A percentile compares a stretch with the other conserved stretches of the same genome.
phyloP scores from a whole-genome alignment of 768 basidiomycete species.

The Leccinum subgranulosum region DNA sequence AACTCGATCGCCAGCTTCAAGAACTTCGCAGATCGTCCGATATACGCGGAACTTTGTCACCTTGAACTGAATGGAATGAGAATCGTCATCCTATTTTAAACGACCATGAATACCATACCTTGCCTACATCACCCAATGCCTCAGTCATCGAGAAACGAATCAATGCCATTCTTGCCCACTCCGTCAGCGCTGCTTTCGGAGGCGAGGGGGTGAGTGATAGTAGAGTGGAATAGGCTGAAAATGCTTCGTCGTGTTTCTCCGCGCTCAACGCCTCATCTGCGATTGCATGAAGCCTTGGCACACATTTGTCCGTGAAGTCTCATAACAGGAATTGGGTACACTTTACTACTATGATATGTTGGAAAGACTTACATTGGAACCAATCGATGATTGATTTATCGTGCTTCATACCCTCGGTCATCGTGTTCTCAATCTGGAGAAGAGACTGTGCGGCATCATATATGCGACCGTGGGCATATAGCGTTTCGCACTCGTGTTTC shows the following conservation, averaged over 20 bases:
- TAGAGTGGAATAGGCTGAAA: neutral
- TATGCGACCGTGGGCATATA: no score
- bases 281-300: neutral
- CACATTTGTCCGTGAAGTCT: neutral
- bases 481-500: no score
- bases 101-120: neutral
- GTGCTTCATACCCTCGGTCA: no score
- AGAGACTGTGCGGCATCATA: no score
- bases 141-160: neutral
- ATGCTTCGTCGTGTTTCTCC: neutral
- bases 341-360: no score
- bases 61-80: neutral
- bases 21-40: neutral
- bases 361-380: no score
- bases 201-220: neutral
- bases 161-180: neutral
- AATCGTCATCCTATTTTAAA: neutral
- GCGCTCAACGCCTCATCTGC: neutral
- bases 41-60: neutral
- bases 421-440: no score
- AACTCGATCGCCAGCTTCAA: neutral
- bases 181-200: neutral
- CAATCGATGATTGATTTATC: no score
- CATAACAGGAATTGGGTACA: no score
- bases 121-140: neutral